Percentiles rank a stretch among this genome's conserved stretches.
Conservation (phyloP, 129 eudicot species). For the Pseudognaphalium luteoalbum region DNA sequence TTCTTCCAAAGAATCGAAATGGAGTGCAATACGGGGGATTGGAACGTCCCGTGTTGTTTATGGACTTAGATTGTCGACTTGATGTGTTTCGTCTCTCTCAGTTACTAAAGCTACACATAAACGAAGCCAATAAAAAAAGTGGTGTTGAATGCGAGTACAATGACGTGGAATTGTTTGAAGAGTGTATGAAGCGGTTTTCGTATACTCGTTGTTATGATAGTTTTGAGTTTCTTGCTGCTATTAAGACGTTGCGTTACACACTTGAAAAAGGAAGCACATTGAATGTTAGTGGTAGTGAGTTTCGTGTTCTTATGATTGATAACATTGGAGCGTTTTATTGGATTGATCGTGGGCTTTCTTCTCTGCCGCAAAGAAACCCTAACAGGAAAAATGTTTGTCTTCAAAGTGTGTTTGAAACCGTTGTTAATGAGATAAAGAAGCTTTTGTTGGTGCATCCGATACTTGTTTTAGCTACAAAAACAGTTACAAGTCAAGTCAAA, state of each 20-base stretch:
- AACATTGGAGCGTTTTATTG: conserved; percentile 86
- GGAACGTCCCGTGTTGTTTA: conserved; percentile 58
- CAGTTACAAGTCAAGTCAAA: conserved; percentile 52
- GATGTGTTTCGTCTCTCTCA: conserved; percentile 65
- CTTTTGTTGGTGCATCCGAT: conserved; percentile 58
- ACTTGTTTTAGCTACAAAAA: conserved; percentile 81
- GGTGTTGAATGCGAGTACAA: conserved; percentile 27
- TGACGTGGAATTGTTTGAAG: conserved; percentile 49
- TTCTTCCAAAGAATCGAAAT: conserved; percentile 77
- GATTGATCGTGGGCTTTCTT: conserved; percentile 74
- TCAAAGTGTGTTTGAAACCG: conserved; percentile 64
- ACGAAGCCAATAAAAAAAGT: conserved; percentile 27
- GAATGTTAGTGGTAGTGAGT: conserved; percentile 40
- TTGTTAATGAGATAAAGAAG: conserved; percentile 66
- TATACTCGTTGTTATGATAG: conserved; percentile 79
- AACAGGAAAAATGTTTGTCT: conserved; percentile 66
- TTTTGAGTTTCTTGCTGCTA: conserved; percentile 76
- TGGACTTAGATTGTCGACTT: conserved; percentile 89
- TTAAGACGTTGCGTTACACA: conserved; percentile 64
- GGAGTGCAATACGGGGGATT: conserved; percentile 77
- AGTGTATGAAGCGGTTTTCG: conserved; percentile 67
- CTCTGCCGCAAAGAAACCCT: conserved; percentile 47
- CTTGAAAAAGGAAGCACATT: conserved; percentile 42
- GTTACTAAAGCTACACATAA: conserved; percentile 42
- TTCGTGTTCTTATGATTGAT: conserved; percentile 73